These are phyloP conservation scores for Haplosporangium sp. DNA, from an alignment of 371 early-diverging fungal genomes.

Conservation along the genomic window DNA sequence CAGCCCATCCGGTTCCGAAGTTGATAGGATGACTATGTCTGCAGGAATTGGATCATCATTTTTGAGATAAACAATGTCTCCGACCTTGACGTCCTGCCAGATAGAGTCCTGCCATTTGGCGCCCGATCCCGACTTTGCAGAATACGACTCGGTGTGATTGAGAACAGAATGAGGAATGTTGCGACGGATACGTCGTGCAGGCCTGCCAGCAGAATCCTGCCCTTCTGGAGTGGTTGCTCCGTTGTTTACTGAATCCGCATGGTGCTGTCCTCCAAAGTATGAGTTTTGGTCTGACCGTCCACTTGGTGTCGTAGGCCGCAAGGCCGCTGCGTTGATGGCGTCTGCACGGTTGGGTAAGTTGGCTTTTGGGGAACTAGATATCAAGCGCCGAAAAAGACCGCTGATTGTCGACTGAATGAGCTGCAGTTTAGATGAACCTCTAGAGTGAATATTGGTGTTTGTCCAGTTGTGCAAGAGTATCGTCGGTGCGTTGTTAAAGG, in stretches of 20 bases:
- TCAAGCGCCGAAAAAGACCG: constrained; percentile 9
- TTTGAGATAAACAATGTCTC: constrained; percentile 88
- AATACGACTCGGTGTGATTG: constrained; percentile 43
- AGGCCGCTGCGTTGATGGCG: constrained; percentile 31
- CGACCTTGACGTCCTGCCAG: constrained; percentile 92
- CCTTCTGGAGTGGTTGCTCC: constrained; percentile 5
- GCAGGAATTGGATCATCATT: constrained; percentile 96
- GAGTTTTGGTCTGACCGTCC: constrained; percentile 49
- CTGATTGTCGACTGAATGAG: constrained; percentile 13
- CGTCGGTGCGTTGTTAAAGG: constrained; percentile 66
- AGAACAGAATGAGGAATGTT: constrained; percentile 53
- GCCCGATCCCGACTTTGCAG: constrained; percentile 14
- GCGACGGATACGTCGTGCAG: constrained; percentile 40
- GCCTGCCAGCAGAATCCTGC: constrained; percentile 44
- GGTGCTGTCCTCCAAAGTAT: constrained; percentile 39
- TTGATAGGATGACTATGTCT: constrained; percentile 89
- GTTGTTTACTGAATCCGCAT: constrained; percentile 13
- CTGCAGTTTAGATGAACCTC: constrained; percentile 26
- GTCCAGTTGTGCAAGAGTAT: constrained; percentile 51
- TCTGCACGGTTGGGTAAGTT: constrained; percentile 29
- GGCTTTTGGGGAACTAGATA: not conserved
- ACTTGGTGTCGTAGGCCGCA: constrained; percentile 26
- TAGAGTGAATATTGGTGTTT: constrained; percentile 34
- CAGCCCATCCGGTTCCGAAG: constrained; percentile 86
- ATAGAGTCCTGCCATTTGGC: constrained; percentile 61